These are phyloP conservation scores for Saccharomycopsis sp. DNA, from an alignment of 805 yeast genomes.

Conservation along the genomic window DNA sequence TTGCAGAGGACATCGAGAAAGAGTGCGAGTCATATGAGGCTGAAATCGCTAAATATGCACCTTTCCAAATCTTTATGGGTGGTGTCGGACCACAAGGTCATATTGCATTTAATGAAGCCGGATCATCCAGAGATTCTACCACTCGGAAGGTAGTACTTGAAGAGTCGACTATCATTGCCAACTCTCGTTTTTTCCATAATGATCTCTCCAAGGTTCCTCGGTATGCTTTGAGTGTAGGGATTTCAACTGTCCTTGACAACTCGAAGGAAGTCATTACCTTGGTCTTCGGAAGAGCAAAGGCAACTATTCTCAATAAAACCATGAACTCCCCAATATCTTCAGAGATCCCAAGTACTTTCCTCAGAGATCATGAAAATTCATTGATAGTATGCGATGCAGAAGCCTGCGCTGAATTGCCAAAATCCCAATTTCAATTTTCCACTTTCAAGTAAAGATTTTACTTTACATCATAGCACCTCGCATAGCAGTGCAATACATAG, in stretches of 20 bases:
- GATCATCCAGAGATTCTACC: slow-evolving; percentile 38
- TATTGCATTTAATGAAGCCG: slow-evolving; percentile 54
- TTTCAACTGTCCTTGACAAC: slow-evolving; percentile 49
- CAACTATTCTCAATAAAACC: slow-evolving; percentile 41
- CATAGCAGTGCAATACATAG: too few species aligned
- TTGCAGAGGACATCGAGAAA: slow-evolving; percentile 36
- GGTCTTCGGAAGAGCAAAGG: slow-evolving; percentile 44
- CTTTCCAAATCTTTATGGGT: slow-evolving; percentile 48
- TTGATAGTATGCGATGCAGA: background rate
- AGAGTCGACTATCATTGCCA: slow-evolving; percentile 45
- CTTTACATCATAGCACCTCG: background rate
- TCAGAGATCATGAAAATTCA: slow-evolving; percentile 41
- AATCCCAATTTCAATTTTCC: background rate
- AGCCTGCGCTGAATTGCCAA: background rate
- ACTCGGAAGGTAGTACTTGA: slow-evolving; percentile 45
- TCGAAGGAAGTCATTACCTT: slow-evolving; percentile 47
- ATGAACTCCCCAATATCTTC: slow-evolving; percentile 36
- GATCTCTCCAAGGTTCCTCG: slow-evolving; percentile 38
- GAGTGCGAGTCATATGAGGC: slow-evolving; percentile 46
- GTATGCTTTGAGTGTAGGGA: slow-evolving; percentile 48
- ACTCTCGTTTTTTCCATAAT: slow-evolving; percentile 43
- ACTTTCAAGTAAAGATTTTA: background rate
- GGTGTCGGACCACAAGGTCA: slow-evolving; percentile 60
- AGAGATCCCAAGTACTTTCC: slow-evolving; percentile 43
- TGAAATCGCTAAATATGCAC: slow-evolving; percentile 41